Percentiles rank a stretch among this genome's conserved stretches.
Conservation (phyloP, 169 alveolate genomes). For the Plasmodium cynomolgi region DNA sequence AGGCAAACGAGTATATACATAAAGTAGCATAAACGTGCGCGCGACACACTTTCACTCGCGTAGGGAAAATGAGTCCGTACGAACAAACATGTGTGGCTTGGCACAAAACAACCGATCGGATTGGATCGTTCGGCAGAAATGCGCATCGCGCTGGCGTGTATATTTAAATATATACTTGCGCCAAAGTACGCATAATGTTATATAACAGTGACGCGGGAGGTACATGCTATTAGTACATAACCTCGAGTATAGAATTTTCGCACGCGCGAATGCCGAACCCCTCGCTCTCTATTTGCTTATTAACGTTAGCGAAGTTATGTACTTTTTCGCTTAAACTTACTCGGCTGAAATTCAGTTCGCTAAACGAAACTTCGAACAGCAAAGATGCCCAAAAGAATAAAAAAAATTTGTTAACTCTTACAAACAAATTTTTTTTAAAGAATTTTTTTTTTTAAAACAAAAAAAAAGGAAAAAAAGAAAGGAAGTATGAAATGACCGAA, state of each 20-base stretch:
- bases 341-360: background rate
- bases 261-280: background rate
- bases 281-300: background rate
- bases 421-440: background rate
- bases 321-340: slow-evolving; percentile 1
- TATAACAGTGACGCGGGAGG: background rate
- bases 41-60: background rate
- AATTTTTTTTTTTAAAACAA: background rate
- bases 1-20: background rate
- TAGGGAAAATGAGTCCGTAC: background rate
- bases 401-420: background rate
- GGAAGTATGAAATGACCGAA: background rate
- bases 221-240: background rate
- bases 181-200: background rate
- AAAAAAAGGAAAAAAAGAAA: background rate
- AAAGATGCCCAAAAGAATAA: background rate
- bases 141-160: background rate
- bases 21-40: background rate
- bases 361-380: background rate
- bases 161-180: background rate
- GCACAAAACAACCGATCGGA: background rate
- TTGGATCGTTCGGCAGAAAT: background rate
- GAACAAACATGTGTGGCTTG: background rate
- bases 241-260: background rate
- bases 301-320: background rate